phyloP scores from a whole-genome alignment of 441 rosid species.

The Erodium moschatum region DNA sequence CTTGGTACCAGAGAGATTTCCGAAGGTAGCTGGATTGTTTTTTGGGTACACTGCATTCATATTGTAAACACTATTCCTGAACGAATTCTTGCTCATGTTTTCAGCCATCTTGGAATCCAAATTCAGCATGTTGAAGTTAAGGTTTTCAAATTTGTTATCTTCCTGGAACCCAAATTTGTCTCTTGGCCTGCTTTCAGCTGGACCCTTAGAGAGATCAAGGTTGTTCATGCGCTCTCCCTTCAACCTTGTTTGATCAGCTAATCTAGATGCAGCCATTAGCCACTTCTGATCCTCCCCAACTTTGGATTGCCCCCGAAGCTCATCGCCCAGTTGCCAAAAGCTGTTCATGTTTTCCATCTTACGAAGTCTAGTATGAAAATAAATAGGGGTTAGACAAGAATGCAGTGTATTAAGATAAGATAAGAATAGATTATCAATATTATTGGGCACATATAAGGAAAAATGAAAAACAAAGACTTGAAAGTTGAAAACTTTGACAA shows the following conservation, averaged over 20 bases:
- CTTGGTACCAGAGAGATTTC: slow-evolving; percentile 46
- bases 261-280: slow-evolving; percentile 75
- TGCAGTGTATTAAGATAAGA: not conserved
- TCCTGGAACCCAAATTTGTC: slow-evolving; percentile 66
- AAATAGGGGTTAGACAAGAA: not conserved
- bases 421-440: not conserved
- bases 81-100: slow-evolving; percentile 42
- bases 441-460: not conserved
- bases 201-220: slow-evolving; percentile 74
- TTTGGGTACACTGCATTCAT: slow-evolving; percentile 66
- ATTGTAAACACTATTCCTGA: slow-evolving; percentile 45
- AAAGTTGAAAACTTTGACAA: not conserved
- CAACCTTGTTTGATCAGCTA: slow-evolving; percentile 75
- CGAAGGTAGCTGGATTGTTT: slow-evolving; percentile 37
- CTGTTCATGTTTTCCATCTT: slow-evolving; percentile 54
- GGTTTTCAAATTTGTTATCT: slow-evolving; percentile 54
- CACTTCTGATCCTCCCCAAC: slow-evolving; percentile 81
- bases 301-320: slow-evolving; percentile 78
- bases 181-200: slow-evolving; percentile 49
- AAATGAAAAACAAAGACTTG: not conserved
- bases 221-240: slow-evolving; percentile 85
- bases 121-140: slow-evolving; percentile 70
- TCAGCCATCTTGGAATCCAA: slow-evolving; percentile 55
- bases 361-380: slow-evolving; percentile 25
- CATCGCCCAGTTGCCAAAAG: slow-evolving; percentile 93